Evolutionary conservation across 2,329 filamentous ascomycete species (phyloP), one percentile per base, ranked within the genome.

Genomic region (Hymenoscyphus fructigenus): DNA sequence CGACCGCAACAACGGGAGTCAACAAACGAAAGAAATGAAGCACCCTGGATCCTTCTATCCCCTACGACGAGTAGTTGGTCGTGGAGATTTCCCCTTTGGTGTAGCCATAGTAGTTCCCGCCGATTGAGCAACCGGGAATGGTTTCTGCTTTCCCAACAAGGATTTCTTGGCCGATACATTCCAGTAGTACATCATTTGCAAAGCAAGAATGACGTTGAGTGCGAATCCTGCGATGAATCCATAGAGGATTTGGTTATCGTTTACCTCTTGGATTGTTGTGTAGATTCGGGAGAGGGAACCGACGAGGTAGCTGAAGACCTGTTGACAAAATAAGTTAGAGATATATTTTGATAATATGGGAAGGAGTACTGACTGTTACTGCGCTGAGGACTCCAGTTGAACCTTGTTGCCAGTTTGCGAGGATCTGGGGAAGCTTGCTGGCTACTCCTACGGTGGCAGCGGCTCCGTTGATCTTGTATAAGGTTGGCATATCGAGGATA

Each of bases 271-370:
- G 65, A 99, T 82, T 9, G 96, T 99, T 36, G 95, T 99, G 79
- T 97, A 99, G 81, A 99, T 96, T 76, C 95, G 91, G 29, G 92
- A 91, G 65, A 98, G 86, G 55, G 93, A 97, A 47, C 96, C 95
- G 72, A 89, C 84, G 74, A 99, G 91, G 80, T 97, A 99, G 83
- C 97, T 98, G 85, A 99, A 97, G 72, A 99, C 93, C 93, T 97
- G 47, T 50, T 50, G 12, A 7, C n/a, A 56, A 57, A 23, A 56
- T 20, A 65, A 47, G 41, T 57, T 28, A 26, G 53, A 15, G 5
- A 47, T n/a, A 2, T 6, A 36, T 36, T 34, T 2, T 47, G 5
- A 5, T 15, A 56, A 28, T 20, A 26, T 29, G 32, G 10, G 58
- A 60, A 29, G 20, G 56, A 34, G 41, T 28, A 69, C 91, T 80